These are phyloP conservation scores for Cyclanthera cordifolia DNA, from an alignment of 306 rosid genomes.

Conservation along the genomic window DNA sequence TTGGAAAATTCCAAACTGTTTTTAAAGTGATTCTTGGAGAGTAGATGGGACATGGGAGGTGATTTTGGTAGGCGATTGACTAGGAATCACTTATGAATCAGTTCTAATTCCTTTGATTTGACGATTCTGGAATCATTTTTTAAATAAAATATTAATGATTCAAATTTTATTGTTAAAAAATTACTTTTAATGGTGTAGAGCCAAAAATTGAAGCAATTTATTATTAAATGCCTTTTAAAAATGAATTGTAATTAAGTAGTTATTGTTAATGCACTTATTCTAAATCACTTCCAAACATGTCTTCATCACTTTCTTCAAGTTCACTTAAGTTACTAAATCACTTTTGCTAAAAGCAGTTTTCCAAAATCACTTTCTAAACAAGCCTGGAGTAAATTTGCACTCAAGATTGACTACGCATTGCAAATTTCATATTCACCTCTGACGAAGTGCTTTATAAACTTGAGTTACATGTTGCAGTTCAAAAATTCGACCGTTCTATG, in stretches of 20 bases:
- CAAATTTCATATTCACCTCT: neutral
- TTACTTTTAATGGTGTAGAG: neutral
- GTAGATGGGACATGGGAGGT: neutral
- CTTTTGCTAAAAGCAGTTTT: neutral
- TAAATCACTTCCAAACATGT: neutral
- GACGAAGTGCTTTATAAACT: neutral
- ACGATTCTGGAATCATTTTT: neutral
- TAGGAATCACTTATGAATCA: neutral
- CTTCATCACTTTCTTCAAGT: neutral
- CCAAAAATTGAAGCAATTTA: neutral
- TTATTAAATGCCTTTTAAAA: neutral
- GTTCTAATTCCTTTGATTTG: neutral
- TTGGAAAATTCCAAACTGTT: neutral
- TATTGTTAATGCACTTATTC: neutral
- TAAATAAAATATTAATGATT: neutral
- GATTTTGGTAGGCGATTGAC: neutral
- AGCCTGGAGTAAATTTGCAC: neutral
- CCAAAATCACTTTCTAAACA: neutral
- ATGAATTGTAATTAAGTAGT: neutral
- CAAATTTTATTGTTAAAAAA: neutral
- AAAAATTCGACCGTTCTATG: conserved; percentile 70
- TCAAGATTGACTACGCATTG: neutral
- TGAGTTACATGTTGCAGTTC: conserved; percentile 45
- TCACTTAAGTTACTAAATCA: neutral
- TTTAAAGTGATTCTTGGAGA: neutral